Evolutionary conservation across 2,329 filamentous ascomycete genomes (phyloP).

Genomic region (Trichoderma oligosporum): DNA sequence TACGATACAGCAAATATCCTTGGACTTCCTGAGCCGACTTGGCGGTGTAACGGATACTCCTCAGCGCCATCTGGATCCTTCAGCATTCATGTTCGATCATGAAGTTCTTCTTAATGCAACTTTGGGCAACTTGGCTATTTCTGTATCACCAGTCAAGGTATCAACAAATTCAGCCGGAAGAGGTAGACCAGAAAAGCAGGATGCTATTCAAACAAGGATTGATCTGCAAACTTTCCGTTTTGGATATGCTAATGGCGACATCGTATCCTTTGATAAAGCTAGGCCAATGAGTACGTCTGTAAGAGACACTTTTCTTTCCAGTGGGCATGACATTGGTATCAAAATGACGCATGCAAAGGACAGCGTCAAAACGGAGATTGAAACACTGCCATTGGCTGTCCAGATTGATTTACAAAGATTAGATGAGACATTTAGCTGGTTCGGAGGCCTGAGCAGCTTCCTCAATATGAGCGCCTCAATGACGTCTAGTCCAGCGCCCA

Average conservation of each 20-base stretch:
- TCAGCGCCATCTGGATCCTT: constrained; percentile 42
- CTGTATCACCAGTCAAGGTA: constrained; percentile 25
- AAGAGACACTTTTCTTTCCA: constrained; percentile 54
- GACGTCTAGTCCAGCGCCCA: constrained; percentile 62
- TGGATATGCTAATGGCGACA: constrained; percentile 59
- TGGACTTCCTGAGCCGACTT: constrained; percentile 55
- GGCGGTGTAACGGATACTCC: constrained; percentile 50
- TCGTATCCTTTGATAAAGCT: constrained; percentile 59
- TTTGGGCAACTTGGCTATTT: constrained; percentile 42
- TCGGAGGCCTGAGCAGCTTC: constrained; percentile 88
- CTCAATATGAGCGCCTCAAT: constrained; percentile 85
- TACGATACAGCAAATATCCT: constrained; percentile 45
- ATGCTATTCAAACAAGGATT: constrained; percentile 36
- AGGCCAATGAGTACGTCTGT: constrained; percentile 57
- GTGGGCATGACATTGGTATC: constrained; percentile 56
- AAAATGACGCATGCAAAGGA: constrained; percentile 46
- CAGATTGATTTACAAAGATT: constrained; percentile 73
- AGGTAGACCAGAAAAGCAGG: constrained; percentile 27
- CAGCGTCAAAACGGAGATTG: constrained; percentile 56
- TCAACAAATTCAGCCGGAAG: constrained; percentile 17
- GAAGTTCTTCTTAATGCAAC: constrained; percentile 52
- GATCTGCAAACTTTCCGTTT: constrained; percentile 57
- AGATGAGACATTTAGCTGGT: constrained; percentile 82
- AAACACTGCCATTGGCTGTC: constrained; percentile 72
- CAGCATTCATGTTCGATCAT: constrained; percentile 39